Conservation (phyloP, 1,284 basidiomycete genomes). For the Bjerkandera adusta region DNA sequence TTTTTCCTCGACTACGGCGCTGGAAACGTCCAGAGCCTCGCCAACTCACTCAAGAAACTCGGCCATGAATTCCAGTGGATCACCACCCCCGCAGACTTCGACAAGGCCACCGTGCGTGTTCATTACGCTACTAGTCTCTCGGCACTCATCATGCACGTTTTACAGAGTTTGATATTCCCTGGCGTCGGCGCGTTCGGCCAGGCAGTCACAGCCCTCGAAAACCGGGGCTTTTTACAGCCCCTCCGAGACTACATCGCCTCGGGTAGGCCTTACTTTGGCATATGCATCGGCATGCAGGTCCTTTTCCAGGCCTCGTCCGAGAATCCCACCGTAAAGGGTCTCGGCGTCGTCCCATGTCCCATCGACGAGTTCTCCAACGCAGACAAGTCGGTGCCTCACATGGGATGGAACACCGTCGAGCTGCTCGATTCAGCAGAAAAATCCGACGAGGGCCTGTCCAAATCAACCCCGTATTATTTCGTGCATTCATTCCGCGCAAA, state of each 20-base stretch:
- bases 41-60: conserved; percentile 88
- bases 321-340: conserved; percentile 53
- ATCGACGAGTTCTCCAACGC: conserved; percentile 66
- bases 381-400: conserved; percentile 93
- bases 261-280: conserved; percentile 94
- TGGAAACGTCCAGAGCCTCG: conserved; percentile 91
- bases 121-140: conserved; percentile 10
- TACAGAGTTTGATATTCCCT: conserved; percentile 92
- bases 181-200: conserved; percentile 96
- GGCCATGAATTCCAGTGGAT: conserved; percentile 95
- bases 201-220: conserved; percentile 77
- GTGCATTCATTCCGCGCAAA: conserved; percentile 93
- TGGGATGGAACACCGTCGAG: conserved; percentile 91
- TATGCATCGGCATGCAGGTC: conserved; percentile 98
- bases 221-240: conserved; percentile 79
- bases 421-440: conserved; percentile 44
- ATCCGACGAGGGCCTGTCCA: conserved; percentile 42
- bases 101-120: conserved; percentile 81
- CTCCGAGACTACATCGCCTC: conserved; percentile 83
- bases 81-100: conserved; percentile 79
- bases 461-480: conserved; percentile 84
- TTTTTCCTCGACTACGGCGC: conserved; percentile 96
- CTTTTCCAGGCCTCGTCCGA: conserved; percentile 89
- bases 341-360: conserved; percentile 71
- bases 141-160: conserved; percentile 20